phyloP scores from a whole-genome alignment of 768 basidiomycete genomes.

The Clitopilus passeckerianus region DNA sequence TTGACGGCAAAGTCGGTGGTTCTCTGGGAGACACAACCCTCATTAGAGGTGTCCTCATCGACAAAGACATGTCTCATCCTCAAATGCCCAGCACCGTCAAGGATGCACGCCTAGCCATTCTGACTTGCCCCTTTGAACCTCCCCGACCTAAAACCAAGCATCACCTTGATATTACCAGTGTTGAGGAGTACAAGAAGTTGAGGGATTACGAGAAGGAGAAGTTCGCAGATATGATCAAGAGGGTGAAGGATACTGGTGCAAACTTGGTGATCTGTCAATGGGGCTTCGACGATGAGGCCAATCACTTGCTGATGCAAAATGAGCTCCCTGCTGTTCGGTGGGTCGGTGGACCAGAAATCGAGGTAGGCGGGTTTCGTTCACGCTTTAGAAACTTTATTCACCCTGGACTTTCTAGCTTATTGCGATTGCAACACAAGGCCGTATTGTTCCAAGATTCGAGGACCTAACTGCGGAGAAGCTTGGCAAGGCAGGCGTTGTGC shows the following conservation, averaged over 20 bases:
- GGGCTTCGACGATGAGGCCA: conserved; percentile 99
- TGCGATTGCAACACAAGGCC: conserved; percentile 96
- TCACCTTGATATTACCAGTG: conserved; percentile 93
- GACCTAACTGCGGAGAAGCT: conserved; percentile 90
- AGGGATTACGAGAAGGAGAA: conserved; percentile 95
- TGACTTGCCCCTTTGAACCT: conserved; percentile 98
- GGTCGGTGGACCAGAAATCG: conserved; percentile 99
- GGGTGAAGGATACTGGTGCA: conserved; percentile 94
- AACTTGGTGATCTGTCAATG: conserved; percentile 99
- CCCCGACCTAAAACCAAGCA: conserved; percentile 99
- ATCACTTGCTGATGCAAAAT: conserved; percentile 97
- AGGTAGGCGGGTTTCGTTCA: conserved; percentile 44
- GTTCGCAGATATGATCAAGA: conserved; percentile 94
- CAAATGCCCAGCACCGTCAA: conserved; percentile 90
- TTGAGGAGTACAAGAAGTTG: conserved; percentile 95
- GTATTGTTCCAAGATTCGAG: conserved; percentile 97
- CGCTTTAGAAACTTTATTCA: background rate
- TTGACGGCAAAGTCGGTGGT: conserved; percentile 97
- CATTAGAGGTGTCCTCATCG: conserved; percentile 96
- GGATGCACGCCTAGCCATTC: conserved; percentile 91
- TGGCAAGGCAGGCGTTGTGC: conserved; percentile 88
- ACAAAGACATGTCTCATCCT: conserved; percentile 99
- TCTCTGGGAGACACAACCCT: conserved; percentile 92
- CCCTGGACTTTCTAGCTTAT: conserved; percentile 63
- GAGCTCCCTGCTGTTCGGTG: conserved; percentile 95